Percentiles rank a stretch among this genome's conserved stretches.
Evolutionary conservation across 768 basidiomycete species (phyloP).

Genomic region (Trametes punicea): DNA sequence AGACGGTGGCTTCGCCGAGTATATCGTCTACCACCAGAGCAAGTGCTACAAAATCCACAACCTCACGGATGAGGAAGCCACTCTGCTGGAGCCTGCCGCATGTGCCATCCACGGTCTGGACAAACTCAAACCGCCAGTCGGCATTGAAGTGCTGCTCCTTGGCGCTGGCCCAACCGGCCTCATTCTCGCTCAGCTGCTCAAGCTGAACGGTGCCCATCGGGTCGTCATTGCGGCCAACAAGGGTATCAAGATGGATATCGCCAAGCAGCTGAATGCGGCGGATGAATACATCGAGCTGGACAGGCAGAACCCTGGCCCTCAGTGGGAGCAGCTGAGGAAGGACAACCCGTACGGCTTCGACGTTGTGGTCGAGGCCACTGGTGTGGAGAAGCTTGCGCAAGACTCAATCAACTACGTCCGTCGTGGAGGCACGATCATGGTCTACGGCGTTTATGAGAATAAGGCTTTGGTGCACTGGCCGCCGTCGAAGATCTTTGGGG

Average conservation of each 20-base stretch:
- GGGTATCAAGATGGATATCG: constrained; percentile 87
- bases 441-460: constrained; percentile 91
- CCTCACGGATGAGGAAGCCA: constrained; percentile 82
- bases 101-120: constrained; percentile 93
- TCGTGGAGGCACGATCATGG: constrained; percentile 81
- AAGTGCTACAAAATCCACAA: constrained; percentile 89
- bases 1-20: constrained; percentile 89
- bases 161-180: constrained; percentile 90
- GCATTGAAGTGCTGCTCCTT: constrained; percentile 78
- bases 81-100: constrained; percentile 85
- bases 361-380: constrained; percentile 60
- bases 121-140: constrained; percentile 79
- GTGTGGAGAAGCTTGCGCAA: constrained; percentile 83
- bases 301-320: constrained; percentile 64
- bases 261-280: constrained; percentile 70
- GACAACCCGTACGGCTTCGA: constrained; percentile 90
- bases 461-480: constrained; percentile 84
- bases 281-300: constrained; percentile 89
- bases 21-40: constrained; percentile 70
- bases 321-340: constrained; percentile 78
- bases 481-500: constrained; percentile 75
- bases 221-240: constrained; percentile 88
- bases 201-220: constrained; percentile 78
- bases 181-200: constrained; percentile 83
- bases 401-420: constrained; percentile 88